These are phyloP conservation scores for Margaritispora aquatica DNA, from an alignment of 495 filamentous ascomycete genomes.

Conservation along the genomic window DNA sequence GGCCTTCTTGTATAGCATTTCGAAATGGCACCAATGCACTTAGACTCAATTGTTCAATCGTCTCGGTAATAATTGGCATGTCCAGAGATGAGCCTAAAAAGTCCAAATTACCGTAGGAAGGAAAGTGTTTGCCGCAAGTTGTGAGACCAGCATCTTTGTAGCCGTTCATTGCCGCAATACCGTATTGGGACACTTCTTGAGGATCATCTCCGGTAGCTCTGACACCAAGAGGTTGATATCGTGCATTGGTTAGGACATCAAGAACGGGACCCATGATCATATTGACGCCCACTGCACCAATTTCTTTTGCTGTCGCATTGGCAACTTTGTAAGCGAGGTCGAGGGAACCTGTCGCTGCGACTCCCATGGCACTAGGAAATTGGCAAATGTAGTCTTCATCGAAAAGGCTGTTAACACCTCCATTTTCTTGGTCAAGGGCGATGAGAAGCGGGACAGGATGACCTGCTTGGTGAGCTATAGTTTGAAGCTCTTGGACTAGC, in stretches of 20 bases:
- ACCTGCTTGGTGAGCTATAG: slow-evolving; percentile 77
- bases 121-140: slow-evolving; percentile 89
- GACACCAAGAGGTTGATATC: slow-evolving; percentile 81
- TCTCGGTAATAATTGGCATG: slow-evolving; percentile 88
- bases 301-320: slow-evolving; percentile 79
- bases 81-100: slow-evolving; percentile 81
- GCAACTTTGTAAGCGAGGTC: slow-evolving; percentile 75
- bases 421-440: slow-evolving; percentile 89
- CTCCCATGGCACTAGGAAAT: slow-evolving; percentile 86
- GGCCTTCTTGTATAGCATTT: slow-evolving; percentile 72
- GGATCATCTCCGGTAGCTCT: slow-evolving; percentile 80
- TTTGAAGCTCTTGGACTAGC: slow-evolving; percentile 79
- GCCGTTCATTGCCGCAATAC: slow-evolving; percentile 80
- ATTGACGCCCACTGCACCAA: slow-evolving; percentile 82
- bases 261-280: slow-evolving; percentile 84
- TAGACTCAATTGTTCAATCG: slow-evolving; percentile 76
- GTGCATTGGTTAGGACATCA: slow-evolving; percentile 84
- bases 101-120: slow-evolving; percentile 88
- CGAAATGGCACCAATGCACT: slow-evolving; percentile 82
- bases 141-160: slow-evolving; percentile 80
- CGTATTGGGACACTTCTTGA: slow-evolving; percentile 83
- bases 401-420: slow-evolving; percentile 87
- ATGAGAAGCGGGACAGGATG: slow-evolving; percentile 81
- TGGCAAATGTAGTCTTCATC: slow-evolving; percentile 88
- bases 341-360: slow-evolving; percentile 76